A percentile compares a stretch with the other conserved stretches of the same genome.
Conservation (phyloP, 768 basidiomycete genomes). For the Omphalotus guepiniiformis region DNA sequence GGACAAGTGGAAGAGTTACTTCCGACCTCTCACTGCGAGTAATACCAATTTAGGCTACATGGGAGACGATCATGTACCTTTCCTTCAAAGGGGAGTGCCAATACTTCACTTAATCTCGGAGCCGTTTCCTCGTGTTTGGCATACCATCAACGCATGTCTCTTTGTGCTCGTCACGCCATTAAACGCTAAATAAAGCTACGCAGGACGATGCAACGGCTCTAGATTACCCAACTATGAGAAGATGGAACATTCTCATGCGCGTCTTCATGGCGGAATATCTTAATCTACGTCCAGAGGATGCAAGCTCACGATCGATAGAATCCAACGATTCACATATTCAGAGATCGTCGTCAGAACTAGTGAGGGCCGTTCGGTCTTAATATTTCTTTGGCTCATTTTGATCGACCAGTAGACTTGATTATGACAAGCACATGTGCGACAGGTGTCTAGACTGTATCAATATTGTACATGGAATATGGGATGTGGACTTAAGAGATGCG, state of each 20-base stretch:
- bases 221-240: conserved; percentile 77
- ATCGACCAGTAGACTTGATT: too few species aligned
- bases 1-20: conserved; percentile 63
- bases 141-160: conserved; percentile 60
- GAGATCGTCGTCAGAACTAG: too few species aligned
- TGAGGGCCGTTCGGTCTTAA: too few species aligned
- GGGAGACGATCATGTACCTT: conserved; percentile 93
- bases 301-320: background rate
- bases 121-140: conserved; percentile 92
- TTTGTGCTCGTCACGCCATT: background rate
- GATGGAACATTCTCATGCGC: conserved; percentile 87
- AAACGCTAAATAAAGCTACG: conserved; percentile 1
- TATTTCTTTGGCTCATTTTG: too few species aligned
- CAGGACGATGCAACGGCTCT: conserved; percentile 90
- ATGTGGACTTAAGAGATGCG: too few species aligned
- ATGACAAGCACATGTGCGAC: too few species aligned
- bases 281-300: conserved; percentile 45
- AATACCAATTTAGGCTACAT: conserved; percentile 53
- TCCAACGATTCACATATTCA: too few species aligned
- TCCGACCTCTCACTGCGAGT: conserved; percentile 42
- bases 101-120: conserved; percentile 86
- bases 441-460: too few species aligned
- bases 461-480: too few species aligned
- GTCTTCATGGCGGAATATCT: conserved; percentile 92
- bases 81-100: conserved; percentile 77